Evolutionary conservation across 805 yeast species (phyloP).

Genomic region (Starmerella apis): DNA sequence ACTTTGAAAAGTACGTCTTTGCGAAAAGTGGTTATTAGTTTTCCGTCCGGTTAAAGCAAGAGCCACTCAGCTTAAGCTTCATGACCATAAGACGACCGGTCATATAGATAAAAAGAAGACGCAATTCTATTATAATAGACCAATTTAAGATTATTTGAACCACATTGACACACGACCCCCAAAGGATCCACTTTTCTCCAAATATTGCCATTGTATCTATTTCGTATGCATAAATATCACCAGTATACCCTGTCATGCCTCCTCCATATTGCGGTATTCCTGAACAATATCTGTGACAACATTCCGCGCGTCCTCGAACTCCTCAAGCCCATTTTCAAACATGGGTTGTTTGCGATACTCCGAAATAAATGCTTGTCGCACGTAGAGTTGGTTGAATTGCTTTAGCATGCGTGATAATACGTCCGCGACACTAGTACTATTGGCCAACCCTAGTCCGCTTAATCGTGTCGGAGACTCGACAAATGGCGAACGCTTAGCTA

Average conservation of each 20-base stretch:
- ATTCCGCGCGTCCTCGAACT: slow-evolving; percentile 69
- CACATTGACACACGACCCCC: too few relatives aligned
- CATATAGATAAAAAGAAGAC: too few relatives aligned
- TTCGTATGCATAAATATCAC: background rate
- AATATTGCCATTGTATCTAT: too few relatives aligned
- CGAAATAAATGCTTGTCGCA: slow-evolving; percentile 73
- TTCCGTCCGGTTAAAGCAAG: too few relatives aligned
- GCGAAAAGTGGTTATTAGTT: too few relatives aligned
- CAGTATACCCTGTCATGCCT: background rate
- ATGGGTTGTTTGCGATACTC: slow-evolving; percentile 47
- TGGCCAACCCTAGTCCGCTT: slow-evolving; percentile 75
- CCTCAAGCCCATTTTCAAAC: slow-evolving; percentile 39
- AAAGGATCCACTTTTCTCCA: too few relatives aligned
- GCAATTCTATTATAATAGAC: too few relatives aligned
- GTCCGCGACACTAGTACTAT: slow-evolving; percentile 63
- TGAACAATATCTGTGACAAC: slow-evolving; percentile 50
- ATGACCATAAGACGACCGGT: too few relatives aligned
- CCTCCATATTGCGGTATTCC: slow-evolving; percentile 47
- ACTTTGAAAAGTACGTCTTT: too few relatives aligned
- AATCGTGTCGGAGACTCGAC: slow-evolving; percentile 40
- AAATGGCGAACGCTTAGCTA: slow-evolving; percentile 63
- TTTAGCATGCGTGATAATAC: slow-evolving; percentile 55
- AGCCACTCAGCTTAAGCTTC: too few relatives aligned
- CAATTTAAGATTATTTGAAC: too few relatives aligned
- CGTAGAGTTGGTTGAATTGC: slow-evolving; percentile 71